Evolutionary conservation across 805 yeast species (phyloP), one percentile per base, ranked within the genome.

Genomic region (Candida hispaniensis): DNA sequence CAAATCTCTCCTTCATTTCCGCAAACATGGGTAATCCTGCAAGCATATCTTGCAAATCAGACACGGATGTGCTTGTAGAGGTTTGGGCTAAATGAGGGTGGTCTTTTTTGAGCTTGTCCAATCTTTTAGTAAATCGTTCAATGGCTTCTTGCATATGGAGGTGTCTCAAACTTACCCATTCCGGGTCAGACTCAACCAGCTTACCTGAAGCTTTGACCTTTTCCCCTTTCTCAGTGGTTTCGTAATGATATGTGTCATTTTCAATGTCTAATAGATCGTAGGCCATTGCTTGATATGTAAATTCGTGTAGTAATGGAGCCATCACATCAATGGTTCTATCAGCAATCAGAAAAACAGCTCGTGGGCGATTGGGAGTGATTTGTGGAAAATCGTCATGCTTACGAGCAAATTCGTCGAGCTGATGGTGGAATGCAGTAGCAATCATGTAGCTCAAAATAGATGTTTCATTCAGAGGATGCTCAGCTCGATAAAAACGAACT

Each of bases 201-300:
- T 60, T 66, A 4, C 81, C 64, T 71, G 82, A 50, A 12, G 36
- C 18, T n/a, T 32, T 32, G 36, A 32, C 24, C 11, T 7, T 13
- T 23, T 32, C 36, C 5, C 36, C 36, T 14, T 32, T 32, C 11
- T 32, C 36, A 62, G 72, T 47, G 70, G 79, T 6, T 18, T 47
- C 49, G 14, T 71, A 66, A 27, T 59, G 51, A 49, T 75, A 80
- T 18, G 51, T 59, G 51, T 71, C 77, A n/a, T 51, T 49, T 44
- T 66, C 60, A 26, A 66, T 60, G n/a, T 58, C 50, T 21, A 61
- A 69, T 18, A 78, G 57, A 54, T 88, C 98, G 60, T 78, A 77
- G 12, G 86, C 79, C 80, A 86, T 75, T 4, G 96, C 86, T 57
- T 88, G 93, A 56, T 86, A 91, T 14, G 78, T 71, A 56, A 86